Base-by-base conservation (phyloP, 257 asterid genomes). In the Verbena officinalis region DNA sequence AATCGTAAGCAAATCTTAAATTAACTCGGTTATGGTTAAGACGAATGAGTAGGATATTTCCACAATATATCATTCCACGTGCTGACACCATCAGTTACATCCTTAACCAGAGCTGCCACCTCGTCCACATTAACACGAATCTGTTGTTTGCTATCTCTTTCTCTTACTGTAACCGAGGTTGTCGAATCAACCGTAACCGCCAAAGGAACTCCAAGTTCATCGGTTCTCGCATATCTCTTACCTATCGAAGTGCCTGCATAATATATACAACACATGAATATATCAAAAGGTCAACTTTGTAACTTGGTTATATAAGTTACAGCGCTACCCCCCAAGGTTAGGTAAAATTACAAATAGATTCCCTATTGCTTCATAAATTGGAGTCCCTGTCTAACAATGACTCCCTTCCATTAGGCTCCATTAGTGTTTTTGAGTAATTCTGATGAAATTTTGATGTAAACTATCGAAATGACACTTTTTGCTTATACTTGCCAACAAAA, bases 141-240 rank as follows among this genome's bases (percentile, higher is more conserved):
- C 67, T 91, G 95, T 42, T 84, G 83, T 80, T 88, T 91, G 80
- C 94, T 88, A 31, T 88, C 96, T 44, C 96, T 73, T 72, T 91
- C 98, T 27, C 96, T 76, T 8, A 91, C 72, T 3, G 95, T 88
- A 16, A 88, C 91, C 0, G 95, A 82, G 50, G 84, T 30, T 22
- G 85, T 19, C 0, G 88, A 82, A 69, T 91, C 98, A 1, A 91
- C 98, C 24, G 96, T 91, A 16, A 91, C 75, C 12, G 98, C 98
- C 48, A 91, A 78, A 4, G 98, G 98, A 44, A 91, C 98, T 11
- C 96, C 98, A 0, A 91, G 95, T 71, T 91, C 98, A 73, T 91
- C 96, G n/a, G 96, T 86, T 78, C 98, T 83, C 0, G 98, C 98
- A 14, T 91, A 91, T 39, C 85, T 81, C 81, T 88, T 91, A 46